A percentile compares a stretch with the other conserved stretches of the same genome.
These are phyloP conservation scores for Colletotrichum lupini DNA, from an alignment of 2,329 filamentous ascomycete species.

Conservation along the genomic window DNA sequence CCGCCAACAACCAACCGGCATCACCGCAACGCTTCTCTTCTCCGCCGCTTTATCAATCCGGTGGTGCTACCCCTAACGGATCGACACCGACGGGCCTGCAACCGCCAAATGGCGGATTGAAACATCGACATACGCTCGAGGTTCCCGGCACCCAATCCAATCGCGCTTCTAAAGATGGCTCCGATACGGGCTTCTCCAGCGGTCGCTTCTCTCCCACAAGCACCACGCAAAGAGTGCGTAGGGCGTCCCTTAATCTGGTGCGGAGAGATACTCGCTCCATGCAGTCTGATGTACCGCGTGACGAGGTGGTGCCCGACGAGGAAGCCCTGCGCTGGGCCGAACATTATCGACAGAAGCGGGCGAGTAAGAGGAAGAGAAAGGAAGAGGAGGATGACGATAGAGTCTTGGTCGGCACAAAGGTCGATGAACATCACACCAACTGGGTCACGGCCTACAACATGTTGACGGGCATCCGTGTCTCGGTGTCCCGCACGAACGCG, in stretches of 20 bases:
- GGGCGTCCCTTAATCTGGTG: conserved; percentile 85
- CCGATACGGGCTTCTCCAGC: conserved; percentile 74
- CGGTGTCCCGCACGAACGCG: conserved; percentile 94
- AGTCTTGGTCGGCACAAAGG: conserved; percentile 95
- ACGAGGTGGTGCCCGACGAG: conserved; percentile 88
- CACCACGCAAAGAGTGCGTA: conserved; percentile 64
- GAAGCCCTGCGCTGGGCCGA: conserved; percentile 94
- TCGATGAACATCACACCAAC: conserved; percentile 96
- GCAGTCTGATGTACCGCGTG: conserved; percentile 84
- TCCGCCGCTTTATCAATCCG: conserved; percentile 65
- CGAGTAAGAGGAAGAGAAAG: conserved; percentile 83
- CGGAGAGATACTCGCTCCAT: conserved; percentile 86
- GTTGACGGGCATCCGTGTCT: conserved; percentile 98
- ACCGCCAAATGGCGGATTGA: conserved; percentile 69
- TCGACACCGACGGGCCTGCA: conserved; percentile 61
- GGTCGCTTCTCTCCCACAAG: conserved; percentile 84
- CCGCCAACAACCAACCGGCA: conserved; percentile 36
- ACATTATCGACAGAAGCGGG: conserved; percentile 89
- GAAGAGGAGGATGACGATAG: conserved; percentile 94
- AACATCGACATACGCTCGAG: conserved; percentile 89
- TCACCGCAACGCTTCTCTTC: conserved; percentile 72
- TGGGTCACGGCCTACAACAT: conserved; percentile 99
- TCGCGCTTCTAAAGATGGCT: conserved; percentile 78
- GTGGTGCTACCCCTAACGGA: conserved; percentile 47
- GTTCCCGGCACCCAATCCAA: conserved; percentile 78